Evolutionary conservation across 305 asterid genomes (phyloP), one percentile per base, ranked within the genome.

Genomic region (Coffea humblotiana): DNA sequence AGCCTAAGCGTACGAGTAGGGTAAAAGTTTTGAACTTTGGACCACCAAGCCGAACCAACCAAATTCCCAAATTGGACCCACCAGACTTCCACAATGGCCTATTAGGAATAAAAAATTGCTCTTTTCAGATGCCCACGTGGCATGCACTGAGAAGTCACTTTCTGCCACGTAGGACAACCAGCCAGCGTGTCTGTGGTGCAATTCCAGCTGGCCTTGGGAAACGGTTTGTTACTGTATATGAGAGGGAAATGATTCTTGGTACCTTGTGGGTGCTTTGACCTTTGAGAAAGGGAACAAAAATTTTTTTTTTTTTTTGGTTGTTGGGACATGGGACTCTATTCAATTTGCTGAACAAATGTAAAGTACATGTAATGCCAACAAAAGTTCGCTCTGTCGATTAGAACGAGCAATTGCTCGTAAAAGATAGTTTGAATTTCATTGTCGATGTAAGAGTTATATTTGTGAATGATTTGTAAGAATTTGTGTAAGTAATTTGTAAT

Each of bases 131-230:
- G 83, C 85, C 85, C 64, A 82, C 75, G 83, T 87, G 89, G 85
- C 84, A 37, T 32, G 68, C 37, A 68, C 32, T 49, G 85, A 83
- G 81, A 77, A 60, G 89, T 90, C 91, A 56, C 78, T 69, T n/a
- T 90, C 89, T 61, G 91, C 92, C 92, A 89, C 77, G 91, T 81
- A 72, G 83, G 88, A 85, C 80, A 77, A 49, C 12, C 12, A 54
- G 89, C 89, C 88, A 89, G 82, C 90, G 66, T 86, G 89, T 82
- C 77, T 37, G 16, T 18, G 51, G 25, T 78, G 58, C 63, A 64
- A 64, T 71, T 70, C 91, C 89, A 87, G 89, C 88, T 86, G 83
- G 83, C 83, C 79, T 51, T 78, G 84, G 66, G 66, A 81, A 45
- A 25, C 25, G 54, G 58, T 12, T 23, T 43, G 23, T 58, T 48